Percentiles rank a stretch among this genome's conserved stretches.
Evolutionary conservation across 2,329 filamentous ascomycete species (phyloP).

Genomic region (Claviceps pazoutovae): DNA sequence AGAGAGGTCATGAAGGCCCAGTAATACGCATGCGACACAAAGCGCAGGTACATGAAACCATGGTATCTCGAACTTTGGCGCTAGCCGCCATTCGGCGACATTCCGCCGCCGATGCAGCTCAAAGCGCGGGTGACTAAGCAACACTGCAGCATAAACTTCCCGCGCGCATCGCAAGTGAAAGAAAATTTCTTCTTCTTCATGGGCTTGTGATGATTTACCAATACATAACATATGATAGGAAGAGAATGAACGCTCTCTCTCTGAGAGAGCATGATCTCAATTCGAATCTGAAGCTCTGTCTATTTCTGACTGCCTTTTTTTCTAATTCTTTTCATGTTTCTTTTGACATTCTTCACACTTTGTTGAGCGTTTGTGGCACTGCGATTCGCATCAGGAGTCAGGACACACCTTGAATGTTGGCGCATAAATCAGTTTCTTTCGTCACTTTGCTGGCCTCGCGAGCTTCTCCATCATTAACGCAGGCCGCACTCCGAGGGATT

Average conservation of each 20-base stretch:
- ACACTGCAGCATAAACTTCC: not conserved
- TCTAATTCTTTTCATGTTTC: not conserved
- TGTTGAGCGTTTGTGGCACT: not conserved
- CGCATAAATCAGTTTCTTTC: no score
- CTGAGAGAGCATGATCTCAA: constrained; percentile 46
- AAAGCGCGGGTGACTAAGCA: constrained; percentile 1
- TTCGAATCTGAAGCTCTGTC: constrained; percentile 43
- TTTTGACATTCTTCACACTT: not conserved
- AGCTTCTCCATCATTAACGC: no score
- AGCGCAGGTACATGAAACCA: not conserved
- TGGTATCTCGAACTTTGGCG: not conserved
- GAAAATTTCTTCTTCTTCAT: constrained; percentile 15
- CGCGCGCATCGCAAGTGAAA: not conserved
- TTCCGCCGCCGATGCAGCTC: not conserved
- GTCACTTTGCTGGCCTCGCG: no score
- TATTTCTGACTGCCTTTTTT: not conserved
- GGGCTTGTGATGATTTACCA: constrained; percentile 47
- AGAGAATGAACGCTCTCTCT: constrained; percentile 49
- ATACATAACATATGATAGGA: constrained; percentile 48
- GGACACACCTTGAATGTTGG: no score
- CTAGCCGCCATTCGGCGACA: not conserved
- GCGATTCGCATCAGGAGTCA: no score
- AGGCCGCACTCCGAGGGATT: no score
- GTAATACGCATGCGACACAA: not conserved
- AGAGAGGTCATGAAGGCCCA: not conserved